A percentile compares a stretch with the other conserved stretches of the same genome.
These are phyloP conservation scores for Euphorbia schlechtendalii DNA, from an alignment of 441 rosid species.

Conservation along the genomic window DNA sequence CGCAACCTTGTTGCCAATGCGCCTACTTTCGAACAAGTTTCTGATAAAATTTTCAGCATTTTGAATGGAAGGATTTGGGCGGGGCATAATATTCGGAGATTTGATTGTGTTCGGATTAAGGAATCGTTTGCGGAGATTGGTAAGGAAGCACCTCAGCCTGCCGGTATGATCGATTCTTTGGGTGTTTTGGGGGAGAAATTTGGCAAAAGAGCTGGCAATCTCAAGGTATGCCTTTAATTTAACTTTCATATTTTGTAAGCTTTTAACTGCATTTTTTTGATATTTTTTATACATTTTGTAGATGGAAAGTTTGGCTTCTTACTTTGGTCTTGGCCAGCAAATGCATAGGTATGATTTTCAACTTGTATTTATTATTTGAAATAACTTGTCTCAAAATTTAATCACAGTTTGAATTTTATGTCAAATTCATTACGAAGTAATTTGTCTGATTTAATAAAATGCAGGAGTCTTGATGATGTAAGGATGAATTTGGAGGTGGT, in stretches of 20 bases:
- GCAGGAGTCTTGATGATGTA: conserved; percentile 83
- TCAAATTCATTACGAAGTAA: too few species aligned
- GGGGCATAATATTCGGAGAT: conserved; percentile 82
- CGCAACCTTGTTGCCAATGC: conserved; percentile 53
- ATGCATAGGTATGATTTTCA: conserved; percentile 56
- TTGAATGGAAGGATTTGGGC: conserved; percentile 89
- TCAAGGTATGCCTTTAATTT: conserved; percentile 52
- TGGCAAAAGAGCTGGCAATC: conserved; percentile 87
- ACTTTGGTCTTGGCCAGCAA: conserved; percentile 86
- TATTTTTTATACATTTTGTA: too few species aligned
- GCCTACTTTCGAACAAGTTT: conserved; percentile 58
- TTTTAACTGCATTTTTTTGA: not conserved
- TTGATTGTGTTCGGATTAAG: conserved; percentile 73
- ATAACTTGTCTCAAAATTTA: not conserved
- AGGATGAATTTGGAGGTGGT: conserved; percentile 88
- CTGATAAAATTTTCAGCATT: conserved; percentile 53
- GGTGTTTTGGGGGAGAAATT: conserved; percentile 63
- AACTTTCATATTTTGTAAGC: not conserved
- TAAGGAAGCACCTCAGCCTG: conserved; percentile 52
- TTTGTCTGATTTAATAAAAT: not conserved
- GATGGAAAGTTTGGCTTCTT: conserved; percentile 90
- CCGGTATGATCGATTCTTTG: conserved; percentile 73
- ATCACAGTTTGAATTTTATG: too few species aligned
- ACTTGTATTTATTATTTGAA: too few species aligned
- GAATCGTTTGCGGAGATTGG: conserved; percentile 74